These are phyloP conservation scores for Dictyostelium capitatum DNA, from an alignment of 78 protist species.

Conservation along the genomic window DNA sequence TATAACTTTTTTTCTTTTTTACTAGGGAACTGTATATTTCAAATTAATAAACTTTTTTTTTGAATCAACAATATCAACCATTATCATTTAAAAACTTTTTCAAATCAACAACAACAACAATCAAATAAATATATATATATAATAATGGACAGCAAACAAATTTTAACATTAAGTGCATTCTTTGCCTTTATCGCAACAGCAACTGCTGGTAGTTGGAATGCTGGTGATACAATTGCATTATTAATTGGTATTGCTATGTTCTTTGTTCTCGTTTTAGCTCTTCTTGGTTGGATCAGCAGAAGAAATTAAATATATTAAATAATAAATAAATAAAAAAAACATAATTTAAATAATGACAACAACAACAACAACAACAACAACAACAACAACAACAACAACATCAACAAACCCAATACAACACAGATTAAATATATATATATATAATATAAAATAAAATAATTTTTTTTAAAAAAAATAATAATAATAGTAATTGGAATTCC, in stretches of 20 bases:
- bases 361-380: not conserved
- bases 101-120: not conserved
- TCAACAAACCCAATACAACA: not conserved
- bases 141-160: conserved; percentile 58
- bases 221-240: conserved; percentile 77
- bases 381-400: not conserved
- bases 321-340: not conserved
- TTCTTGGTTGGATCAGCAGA: conserved; percentile 66
- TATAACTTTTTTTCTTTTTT: too few species aligned
- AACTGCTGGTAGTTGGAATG: conserved; percentile 75
- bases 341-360: not conserved
- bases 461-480: too few species aligned
- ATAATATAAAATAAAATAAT: not conserved
- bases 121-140: conserved; percentile 13
- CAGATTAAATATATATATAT: not conserved
- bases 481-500: too few species aligned
- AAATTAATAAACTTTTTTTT: not conserved
- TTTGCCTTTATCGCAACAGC: conserved; percentile 21
- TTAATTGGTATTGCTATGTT: conserved; percentile 81
- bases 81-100: too few species aligned
- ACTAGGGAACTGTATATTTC: conserved; percentile 8
- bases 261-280: conserved; percentile 64
- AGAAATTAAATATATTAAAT: conserved; percentile 23
- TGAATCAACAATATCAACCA: too few species aligned
- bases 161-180: conserved; percentile 20